These are phyloP conservation scores for Brassica nigra DNA, from an alignment of 345 rosid species.

Conservation along the genomic window DNA sequence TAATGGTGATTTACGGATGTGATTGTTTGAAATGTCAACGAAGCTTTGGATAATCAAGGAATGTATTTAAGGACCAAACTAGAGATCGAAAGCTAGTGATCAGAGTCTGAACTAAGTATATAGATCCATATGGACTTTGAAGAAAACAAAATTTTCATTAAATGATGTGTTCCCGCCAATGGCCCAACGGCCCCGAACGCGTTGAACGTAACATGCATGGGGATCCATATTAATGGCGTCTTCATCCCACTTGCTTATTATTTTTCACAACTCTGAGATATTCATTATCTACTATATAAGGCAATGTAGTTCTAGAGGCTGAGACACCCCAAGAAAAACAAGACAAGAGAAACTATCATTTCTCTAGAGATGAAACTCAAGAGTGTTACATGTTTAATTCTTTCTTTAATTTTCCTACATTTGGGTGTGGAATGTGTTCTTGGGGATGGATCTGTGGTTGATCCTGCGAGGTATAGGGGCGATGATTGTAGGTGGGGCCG, in stretches of 20 bases:
- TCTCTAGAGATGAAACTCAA: slow-evolving; percentile 16
- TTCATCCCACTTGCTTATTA: slow-evolving; percentile 38
- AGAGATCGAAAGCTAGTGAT: neutral
- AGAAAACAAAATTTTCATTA: slow-evolving; percentile 15
- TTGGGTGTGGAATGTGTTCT: slow-evolving; percentile 34
- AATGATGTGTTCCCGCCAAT: slow-evolving; percentile 37
- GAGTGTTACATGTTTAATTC: slow-evolving; percentile 41
- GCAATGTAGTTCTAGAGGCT: slow-evolving; percentile 15
- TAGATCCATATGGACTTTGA: slow-evolving; percentile 20
- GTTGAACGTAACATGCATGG: slow-evolving; percentile 44
- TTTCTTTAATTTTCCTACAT: slow-evolving; percentile 39
- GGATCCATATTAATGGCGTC: slow-evolving; percentile 41
- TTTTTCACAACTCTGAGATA: neutral
- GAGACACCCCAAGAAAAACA: neutral
- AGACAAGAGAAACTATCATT: slow-evolving; percentile 8
- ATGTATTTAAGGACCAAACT: slow-evolving; percentile 20
- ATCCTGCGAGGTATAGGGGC: slow-evolving; percentile 38
- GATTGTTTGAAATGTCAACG: slow-evolving; percentile 31
- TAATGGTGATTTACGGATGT: slow-evolving; percentile 6
- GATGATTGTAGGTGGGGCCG: slow-evolving; percentile 50
- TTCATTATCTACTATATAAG: slow-evolving; percentile 30
- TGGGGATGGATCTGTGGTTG: slow-evolving; percentile 39
- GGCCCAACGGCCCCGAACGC: slow-evolving; percentile 44
- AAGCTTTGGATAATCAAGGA: slow-evolving; percentile 14
- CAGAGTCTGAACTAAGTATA: neutral